Percentiles rank a stretch among this genome's conserved stretches.
Evolutionary conservation across 108 stramenopile species (phyloP).

Genomic region (Conticribra guillardii): DNA sequence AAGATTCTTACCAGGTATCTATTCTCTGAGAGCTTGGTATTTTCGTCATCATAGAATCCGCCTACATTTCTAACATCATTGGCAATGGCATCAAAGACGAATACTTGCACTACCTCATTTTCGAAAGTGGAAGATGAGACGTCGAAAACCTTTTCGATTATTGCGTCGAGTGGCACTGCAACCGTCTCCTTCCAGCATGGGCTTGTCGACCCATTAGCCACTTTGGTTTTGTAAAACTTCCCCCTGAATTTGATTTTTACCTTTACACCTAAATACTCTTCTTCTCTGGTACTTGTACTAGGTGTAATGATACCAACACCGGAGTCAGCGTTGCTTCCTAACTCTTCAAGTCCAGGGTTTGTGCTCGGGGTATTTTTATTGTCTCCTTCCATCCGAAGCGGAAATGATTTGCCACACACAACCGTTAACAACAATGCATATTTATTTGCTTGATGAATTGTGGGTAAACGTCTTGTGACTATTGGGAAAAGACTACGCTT

Average conservation of each 20-base stretch:
- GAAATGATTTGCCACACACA: slow-evolving; percentile 36
- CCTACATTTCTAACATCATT: slow-evolving; percentile 44
- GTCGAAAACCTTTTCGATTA: slow-evolving; percentile 37
- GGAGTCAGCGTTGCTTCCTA: neutral
- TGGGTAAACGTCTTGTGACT: slow-evolving; percentile 3
- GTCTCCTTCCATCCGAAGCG: slow-evolving; percentile 11
- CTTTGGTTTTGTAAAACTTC: slow-evolving; percentile 16
- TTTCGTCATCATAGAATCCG: slow-evolving; percentile 62
- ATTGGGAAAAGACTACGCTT: slow-evolving; percentile 34
- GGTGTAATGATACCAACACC: neutral
- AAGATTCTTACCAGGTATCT: slow-evolving; percentile 48
- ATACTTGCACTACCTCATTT: slow-evolving; percentile 61
- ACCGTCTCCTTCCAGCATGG: slow-evolving; percentile 76
- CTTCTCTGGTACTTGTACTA: neutral
- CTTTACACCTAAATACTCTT: slow-evolving; percentile 10
- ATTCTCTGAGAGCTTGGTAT: slow-evolving; percentile 48
- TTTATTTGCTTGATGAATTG: slow-evolving; percentile 8
- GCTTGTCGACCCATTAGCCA: slow-evolving; percentile 29
- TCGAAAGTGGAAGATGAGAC: slow-evolving; percentile 29
- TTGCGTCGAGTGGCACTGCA: slow-evolving; percentile 61
- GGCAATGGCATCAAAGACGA: slow-evolving; percentile 61
- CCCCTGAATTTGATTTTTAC: slow-evolving; percentile 35
- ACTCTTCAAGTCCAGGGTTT: neutral
- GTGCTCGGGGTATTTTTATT: neutral
- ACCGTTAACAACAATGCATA: slow-evolving; percentile 35